These are phyloP conservation scores for Cystobasidium slooffiae DNA, from an alignment of 1,284 basidiomycete genomes.

Conservation along the genomic window DNA sequence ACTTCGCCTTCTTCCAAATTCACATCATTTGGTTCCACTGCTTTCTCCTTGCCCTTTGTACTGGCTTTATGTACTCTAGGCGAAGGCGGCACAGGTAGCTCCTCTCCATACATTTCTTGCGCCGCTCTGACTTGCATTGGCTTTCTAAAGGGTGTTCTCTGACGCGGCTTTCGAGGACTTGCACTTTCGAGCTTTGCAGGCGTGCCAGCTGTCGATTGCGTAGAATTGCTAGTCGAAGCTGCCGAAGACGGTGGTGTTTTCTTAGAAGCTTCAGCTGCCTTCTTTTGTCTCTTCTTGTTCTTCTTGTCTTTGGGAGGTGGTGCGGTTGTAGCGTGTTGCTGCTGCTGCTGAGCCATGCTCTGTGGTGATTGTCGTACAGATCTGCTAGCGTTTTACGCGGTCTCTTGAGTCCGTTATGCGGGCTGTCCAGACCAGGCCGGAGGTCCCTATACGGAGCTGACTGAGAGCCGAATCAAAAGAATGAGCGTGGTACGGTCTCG, in stretches of 20 bases:
- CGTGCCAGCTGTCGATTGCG: too few species aligned
- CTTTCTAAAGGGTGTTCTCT: not conserved
- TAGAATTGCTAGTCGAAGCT: not conserved
- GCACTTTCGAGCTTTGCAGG: too few species aligned
- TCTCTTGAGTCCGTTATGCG: too few species aligned
- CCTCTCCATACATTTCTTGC: constrained; percentile 13
- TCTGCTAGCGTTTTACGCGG: too few species aligned
- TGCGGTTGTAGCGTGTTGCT: not conserved
- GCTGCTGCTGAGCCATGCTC: not conserved
- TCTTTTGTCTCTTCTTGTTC: constrained; percentile 6
- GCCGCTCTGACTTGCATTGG: not conserved
- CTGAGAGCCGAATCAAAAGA: too few species aligned
- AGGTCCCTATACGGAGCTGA: too few species aligned
- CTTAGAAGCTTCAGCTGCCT: constrained; percentile 4
- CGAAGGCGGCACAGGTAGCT: not conserved
- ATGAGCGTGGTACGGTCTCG: too few species aligned
- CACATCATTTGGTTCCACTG: not conserved
- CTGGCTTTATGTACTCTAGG: not conserved
- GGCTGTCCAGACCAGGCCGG: too few species aligned
- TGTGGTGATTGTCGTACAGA: too few species aligned
- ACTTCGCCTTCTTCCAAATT: constrained; percentile 11
- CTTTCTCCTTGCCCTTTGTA: constrained; percentile 4
- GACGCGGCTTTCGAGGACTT: not conserved
- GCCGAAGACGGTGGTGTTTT: not conserved
- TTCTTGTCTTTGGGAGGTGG: constrained; percentile 11